Evolutionary conservation across 2,329 filamentous ascomycete genomes (phyloP), one percentile per base, ranked within the genome.

Genomic region (Stachybotrys chlorohalonatus): DNA sequence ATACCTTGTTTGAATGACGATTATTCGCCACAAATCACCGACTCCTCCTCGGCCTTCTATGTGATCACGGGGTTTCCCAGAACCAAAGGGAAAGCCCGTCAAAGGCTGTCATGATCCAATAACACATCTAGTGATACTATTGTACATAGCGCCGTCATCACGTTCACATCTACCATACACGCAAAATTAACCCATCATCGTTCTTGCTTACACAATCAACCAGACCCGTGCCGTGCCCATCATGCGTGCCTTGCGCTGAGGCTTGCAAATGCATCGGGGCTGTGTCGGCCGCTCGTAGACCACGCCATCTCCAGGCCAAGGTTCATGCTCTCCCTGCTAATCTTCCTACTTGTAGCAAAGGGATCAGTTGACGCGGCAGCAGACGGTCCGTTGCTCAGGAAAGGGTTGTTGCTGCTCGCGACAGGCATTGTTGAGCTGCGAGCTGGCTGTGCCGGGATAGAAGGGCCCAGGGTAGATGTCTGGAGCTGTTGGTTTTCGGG

Each of bases 231-330:
- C 24, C 24, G 24, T 24, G 24, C 36, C 67, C 54, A 64, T 71
- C 62, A 77, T 64, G 67, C 71, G 63, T 80, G 78, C 60, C 80
- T 74, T 53, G 86, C 83, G 63, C 86, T 90, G 59, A 92, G 73
- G 52, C 85, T 88, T 2, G 87, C 83, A 76, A 91, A 92, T 13
- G 88, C 88, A 69, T 92, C 88, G 4, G 88, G 88, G 62, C 87
- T 90, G 64, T 91, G 87, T 47, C 88, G 75, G 9, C 88, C 88
- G 62, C 85, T 86, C 62, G 76, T 77, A 47, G 46, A 11, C 81
- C 81, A 84, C 49, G 81, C 78, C 75, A 84, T 80, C 54, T 82
- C 82, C 68, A 83, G 76, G 47, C 87, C 80, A 60, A 84, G 77
- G 54, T 76, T 82, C 67, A 89, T 82, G 67, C 87, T 91, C 64